Evolutionary conservation across 345 rosid genomes (phyloP).

Genomic region (Gossypium thurberi): DNA sequence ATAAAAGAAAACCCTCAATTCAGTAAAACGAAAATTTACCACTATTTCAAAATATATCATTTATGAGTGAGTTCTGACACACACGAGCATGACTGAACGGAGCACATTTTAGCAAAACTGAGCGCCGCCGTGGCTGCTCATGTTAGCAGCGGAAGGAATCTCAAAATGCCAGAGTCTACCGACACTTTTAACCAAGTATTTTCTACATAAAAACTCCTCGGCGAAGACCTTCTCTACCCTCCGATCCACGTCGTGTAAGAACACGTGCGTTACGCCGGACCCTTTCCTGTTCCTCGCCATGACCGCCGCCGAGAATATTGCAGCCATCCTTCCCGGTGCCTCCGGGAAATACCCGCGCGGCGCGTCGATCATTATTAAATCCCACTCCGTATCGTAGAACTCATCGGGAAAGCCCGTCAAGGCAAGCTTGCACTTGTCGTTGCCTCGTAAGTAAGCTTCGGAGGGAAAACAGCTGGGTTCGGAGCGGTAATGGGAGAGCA

Average conservation of each 20-base stretch:
- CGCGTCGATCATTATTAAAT: constrained; percentile 78
- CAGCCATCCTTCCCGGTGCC: constrained; percentile 79
- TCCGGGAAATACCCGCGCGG: constrained; percentile 61
- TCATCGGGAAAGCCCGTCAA: constrained; percentile 65
- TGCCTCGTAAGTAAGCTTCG: constrained; percentile 54
- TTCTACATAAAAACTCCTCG: constrained; percentile 52
- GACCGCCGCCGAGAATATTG: constrained; percentile 68
- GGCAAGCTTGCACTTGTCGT: constrained; percentile 52
- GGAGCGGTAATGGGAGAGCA: constrained; percentile 35
- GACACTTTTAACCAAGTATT: constrained; percentile 37
- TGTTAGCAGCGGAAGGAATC: constrained; percentile 48
- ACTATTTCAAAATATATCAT: not conserved
- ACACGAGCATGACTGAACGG: not conserved
- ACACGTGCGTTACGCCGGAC: constrained; percentile 64
- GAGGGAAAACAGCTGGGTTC: constrained; percentile 40
- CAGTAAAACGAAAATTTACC: not conserved
- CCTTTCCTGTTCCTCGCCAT: constrained; percentile 70
- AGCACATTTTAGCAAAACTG: constrained; percentile 47
- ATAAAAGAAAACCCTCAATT: not conserved
- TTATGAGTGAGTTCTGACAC: not conserved
- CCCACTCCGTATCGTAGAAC: constrained; percentile 74
- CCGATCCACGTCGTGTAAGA: constrained; percentile 64
- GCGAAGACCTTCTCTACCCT: constrained; percentile 58
- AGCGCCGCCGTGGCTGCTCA: constrained; percentile 23
- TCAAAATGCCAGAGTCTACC: constrained; percentile 73